Conservation (phyloP, 371 early-diverging fungal genomes). For the Phascolomyces articulosus region DNA sequence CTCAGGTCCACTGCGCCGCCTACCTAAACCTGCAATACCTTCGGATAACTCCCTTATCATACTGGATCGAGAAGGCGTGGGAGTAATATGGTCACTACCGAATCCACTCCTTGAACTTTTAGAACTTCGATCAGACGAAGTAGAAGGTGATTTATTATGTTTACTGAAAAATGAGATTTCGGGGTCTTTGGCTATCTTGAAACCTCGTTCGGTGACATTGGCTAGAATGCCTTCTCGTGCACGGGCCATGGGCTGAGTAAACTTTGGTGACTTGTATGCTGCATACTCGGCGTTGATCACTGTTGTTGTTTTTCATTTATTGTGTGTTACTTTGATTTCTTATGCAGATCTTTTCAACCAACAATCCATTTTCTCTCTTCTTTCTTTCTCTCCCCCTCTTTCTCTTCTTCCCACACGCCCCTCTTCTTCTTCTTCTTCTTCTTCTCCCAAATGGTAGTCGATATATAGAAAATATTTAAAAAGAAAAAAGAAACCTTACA, state of each 20-base stretch:
- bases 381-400: neutral
- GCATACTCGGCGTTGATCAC: constrained; percentile 83
- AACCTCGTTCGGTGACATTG: constrained; percentile 46
- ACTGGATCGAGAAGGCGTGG: constrained; percentile 35
- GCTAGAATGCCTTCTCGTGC: constrained; percentile 62
- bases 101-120: constrained; percentile 12
- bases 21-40: constrained; percentile 8
- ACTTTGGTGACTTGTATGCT: constrained; percentile 75
- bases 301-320: constrained; percentile 11
- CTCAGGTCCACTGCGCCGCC: constrained; percentile 4
- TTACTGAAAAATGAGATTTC: constrained; percentile 12
- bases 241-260: constrained; percentile 57
- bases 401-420: neutral
- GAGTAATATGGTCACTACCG: constrained; percentile 13
- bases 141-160: constrained; percentile 44
- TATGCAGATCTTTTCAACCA: no score
- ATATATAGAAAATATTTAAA: neutral
- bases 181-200: constrained; percentile 18
- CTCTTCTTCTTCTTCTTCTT: no score
- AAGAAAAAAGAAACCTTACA: constrained; percentile 27
- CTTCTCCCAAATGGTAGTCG: neutral
- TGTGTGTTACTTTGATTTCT: constrained; percentile 4
- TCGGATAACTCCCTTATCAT: constrained; percentile 28
- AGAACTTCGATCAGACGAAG: constrained; percentile 32
- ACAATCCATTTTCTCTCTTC: no score